Base-by-base conservation (phyloP, 441 rosid genomes). In the Metrosideros polymorpha region DNA sequence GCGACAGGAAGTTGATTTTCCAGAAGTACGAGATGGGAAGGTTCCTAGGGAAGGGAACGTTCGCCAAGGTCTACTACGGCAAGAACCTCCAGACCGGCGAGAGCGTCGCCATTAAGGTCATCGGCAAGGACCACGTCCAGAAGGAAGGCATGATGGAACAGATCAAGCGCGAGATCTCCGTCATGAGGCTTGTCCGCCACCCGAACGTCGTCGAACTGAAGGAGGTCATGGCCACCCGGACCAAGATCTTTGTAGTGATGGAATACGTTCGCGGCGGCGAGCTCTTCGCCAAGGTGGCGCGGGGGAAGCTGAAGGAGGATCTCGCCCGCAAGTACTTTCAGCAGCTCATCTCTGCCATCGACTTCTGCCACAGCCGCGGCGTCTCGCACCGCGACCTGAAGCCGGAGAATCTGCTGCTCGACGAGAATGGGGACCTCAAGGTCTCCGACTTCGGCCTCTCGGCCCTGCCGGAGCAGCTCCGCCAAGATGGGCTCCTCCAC, bases 251-350 rank as follows among this genome's bases (percentile, higher is more conserved):
- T 89, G 93, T 96, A 42, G 89, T 93, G 22, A 95, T 96, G 97
- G 99, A 96, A 87, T 91, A 93, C 15, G 98, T 95, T 29, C 90
- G 90, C 29, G 99, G 99, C 50, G 99, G 99, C 3, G 99, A 96
- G 89, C 93, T 96, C 29, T 96, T 96, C 84, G 92, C 93, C 1
- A 96, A 93, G 53, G 90, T 96, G 19, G 92, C 91, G 2, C 93
- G 59, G 39, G 99, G 99, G 6, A 94, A 88, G 84, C 93, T 95
- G 3, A 89, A 75, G 8, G 99, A 96, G 82, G 98, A 96, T n/a
- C 53, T 47, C 0, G 98, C 95, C 7, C 90, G 98, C 5, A 95
- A 92, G 82, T 96, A 94, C 50, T 96, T 96, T 85, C 98, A 95
- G 52, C 99, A 96, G 22, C 56, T 96, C 1, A 94, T 95, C 87